A percentile compares a stretch with the other conserved stretches of the same genome.
phyloP scores from a whole-genome alignment of 345 rosid species.

The Melaleuca alternifolia region DNA sequence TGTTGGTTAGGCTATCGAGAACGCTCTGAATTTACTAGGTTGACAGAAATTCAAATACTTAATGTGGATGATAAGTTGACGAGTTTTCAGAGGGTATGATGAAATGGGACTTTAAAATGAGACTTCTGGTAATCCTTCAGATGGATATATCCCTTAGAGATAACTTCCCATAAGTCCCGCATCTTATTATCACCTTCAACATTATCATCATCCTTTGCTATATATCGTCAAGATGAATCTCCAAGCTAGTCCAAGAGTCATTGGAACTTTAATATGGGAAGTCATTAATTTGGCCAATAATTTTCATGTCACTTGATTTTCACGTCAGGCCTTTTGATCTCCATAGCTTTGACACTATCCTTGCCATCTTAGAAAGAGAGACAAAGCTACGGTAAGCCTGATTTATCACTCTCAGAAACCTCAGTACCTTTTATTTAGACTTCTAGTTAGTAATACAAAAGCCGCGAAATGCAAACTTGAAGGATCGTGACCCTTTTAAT shows the following conservation, averaged over 20 bases:
- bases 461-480: background rate
- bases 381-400: background rate
- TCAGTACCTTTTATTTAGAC: background rate
- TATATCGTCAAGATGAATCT: background rate
- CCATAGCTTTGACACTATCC: background rate
- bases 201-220: background rate
- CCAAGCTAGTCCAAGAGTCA: background rate
- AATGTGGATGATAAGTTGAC: background rate
- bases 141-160: background rate
- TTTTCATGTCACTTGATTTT: background rate
- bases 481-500: background rate
- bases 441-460: background rate
- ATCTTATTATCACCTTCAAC: background rate
- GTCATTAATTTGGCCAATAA: background rate
- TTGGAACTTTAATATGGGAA: background rate
- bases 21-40: background rate
- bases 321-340: background rate
- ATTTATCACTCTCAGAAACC: background rate
- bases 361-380: background rate
- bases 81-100: background rate
- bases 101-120: background rate
- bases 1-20: background rate
- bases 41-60: background rate
- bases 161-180: background rate
- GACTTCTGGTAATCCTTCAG: background rate